A percentile compares a stretch with the other conserved stretches of the same genome.
These are phyloP conservation scores for Sporodiniella umbellata DNA, from an alignment of 371 early-diverging fungal species.

Conservation along the genomic window DNA sequence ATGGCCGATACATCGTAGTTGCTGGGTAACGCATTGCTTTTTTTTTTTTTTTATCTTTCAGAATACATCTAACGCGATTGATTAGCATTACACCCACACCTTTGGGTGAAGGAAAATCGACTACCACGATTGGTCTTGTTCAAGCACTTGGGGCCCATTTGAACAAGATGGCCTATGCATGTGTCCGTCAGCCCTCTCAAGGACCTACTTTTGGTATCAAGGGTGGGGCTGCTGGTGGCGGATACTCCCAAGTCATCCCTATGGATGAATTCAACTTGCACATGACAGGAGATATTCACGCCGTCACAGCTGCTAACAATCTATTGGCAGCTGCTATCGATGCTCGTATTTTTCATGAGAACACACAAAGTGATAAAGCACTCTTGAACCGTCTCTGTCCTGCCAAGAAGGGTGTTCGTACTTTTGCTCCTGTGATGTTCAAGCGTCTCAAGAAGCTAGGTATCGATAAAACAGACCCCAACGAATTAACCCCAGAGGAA, in stretches of 20 bases:
- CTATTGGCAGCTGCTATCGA: slow-evolving; percentile 96
- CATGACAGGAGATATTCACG: slow-evolving; percentile 97
- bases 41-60: too few relatives aligned
- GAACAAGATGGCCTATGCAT: slow-evolving; percentile 84
- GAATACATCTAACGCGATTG: slow-evolving; percentile 1
- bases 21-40: too few relatives aligned
- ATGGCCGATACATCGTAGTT: slow-evolving; percentile 93
- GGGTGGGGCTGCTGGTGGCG: slow-evolving; percentile 98
- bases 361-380: slow-evolving; percentile 84
- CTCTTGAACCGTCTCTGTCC: slow-evolving; percentile 90
- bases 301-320: slow-evolving; percentile 96
- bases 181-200: slow-evolving; percentile 96
- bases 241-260: slow-evolving; percentile 97
- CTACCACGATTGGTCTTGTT: slow-evolving; percentile 90
- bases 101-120: slow-evolving; percentile 97
- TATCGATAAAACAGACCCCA: slow-evolving; percentile 76
- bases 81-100: slow-evolving; percentile 93
- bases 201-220: slow-evolving; percentile 99
- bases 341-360: slow-evolving; percentile 96
- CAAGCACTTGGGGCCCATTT: slow-evolving; percentile 95
- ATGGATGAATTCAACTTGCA: slow-evolving; percentile 99
- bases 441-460: slow-evolving; percentile 81
- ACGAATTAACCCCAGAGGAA: slow-evolving; percentile 79
- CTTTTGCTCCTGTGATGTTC: slow-evolving; percentile 83
- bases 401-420: slow-evolving; percentile 76